Base-by-base conservation (phyloP, 2,329 filamentous ascomycete species). In the Ascochyta koolunga region DNA sequence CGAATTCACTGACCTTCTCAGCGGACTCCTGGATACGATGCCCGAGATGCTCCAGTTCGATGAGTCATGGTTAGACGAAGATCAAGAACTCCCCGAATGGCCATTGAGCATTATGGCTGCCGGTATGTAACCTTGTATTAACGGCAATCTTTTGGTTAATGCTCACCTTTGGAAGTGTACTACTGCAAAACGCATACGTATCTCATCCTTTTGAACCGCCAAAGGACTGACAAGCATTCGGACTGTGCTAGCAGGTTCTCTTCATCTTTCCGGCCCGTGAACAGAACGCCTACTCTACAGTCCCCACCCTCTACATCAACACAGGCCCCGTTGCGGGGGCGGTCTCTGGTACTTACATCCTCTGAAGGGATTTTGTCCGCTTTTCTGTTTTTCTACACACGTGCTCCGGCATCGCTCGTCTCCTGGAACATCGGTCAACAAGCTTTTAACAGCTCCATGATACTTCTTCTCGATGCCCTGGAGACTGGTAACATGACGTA, bases 371-470 rank as follows among this genome's bases (percentile, higher is more conserved):
- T 82, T 1, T 63, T 81, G 0, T 68, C 75, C n/a, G 74, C 76
- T 2, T 81, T 81, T 50, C 62, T 79, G 24, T 81, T 79, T 65
- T 78, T 80, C 62, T 71, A 78, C 25, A 59, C 68, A n/a, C 74
- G 77, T 35, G 64, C 76, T 13, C 78, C 75, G 15, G 73, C 74
- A 19, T 76, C 77, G 1, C 65, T 81, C 29, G 74, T 80, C 32
- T 80, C 76, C 58, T 82, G 79, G 79, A 78, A 72, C 0, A 74
- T 80, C 59, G 75, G 75, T 31, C 80, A 82, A 54, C 78, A 80
- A 66, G 78, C 79, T 2, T 81, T 81, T 69, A 81, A 80, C 51
- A 77, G 78, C 9, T 77, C 74, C 54, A 80, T 80, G 78, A 78
- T 82, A 19, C 62, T 82, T 6, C 67, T 80, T 1, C 68, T 80